Evolutionary conservation across 2,329 filamentous ascomycete genomes (phyloP), one percentile per base, ranked within the genome.

Genomic region (Clonostachys byssicola): DNA sequence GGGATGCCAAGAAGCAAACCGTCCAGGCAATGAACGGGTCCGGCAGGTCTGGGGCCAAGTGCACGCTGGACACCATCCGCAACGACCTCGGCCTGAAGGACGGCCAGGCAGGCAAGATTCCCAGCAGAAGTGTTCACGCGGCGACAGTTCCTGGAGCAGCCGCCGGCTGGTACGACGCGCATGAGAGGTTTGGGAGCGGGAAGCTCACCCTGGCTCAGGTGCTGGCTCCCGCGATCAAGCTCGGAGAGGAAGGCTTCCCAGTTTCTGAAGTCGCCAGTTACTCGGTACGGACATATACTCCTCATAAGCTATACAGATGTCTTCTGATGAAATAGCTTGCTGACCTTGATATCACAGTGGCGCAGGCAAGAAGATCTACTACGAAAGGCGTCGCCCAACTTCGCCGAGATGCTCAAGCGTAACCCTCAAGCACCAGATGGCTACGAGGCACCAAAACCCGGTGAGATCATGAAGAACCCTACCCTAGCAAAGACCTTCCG

Each of bases 11-110:
- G 56, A 89, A 85, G 0, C 87, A 88, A 61, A 87, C 88, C 52
- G 86, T 97, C 9, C 86, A 84, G 47, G 89, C 91, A 10, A 73
- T 97, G 66, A 99, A 99, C 66, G 94, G 92, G 17, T 96, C 92
- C 2, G 94, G 94, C n/a, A 84, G 94, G 30, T 82, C 90, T 5
- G 84, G 88, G 5, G 75, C 70, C 45, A 82, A 85, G 36, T 83
- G 72, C 52, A 88, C 84, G 0, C 74, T 95, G 1, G 85, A 90
- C 46, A 76, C 73, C 34, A 77, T 95, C 47, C 80, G 88, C 20
- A 75, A 77, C 48, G 84, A 87, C 52, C 73, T 97, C 20, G 82
- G 81, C 0, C 58, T 94, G 13, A 72, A 76, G 2, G 76, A 81
- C 8, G 81, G 77, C 12, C 67, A 79, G 38, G 55, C 60, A 2